Evolutionary conservation across 257 asterid species (phyloP), one percentile per base, ranked within the genome.

Genomic region (Vinca minor): DNA sequence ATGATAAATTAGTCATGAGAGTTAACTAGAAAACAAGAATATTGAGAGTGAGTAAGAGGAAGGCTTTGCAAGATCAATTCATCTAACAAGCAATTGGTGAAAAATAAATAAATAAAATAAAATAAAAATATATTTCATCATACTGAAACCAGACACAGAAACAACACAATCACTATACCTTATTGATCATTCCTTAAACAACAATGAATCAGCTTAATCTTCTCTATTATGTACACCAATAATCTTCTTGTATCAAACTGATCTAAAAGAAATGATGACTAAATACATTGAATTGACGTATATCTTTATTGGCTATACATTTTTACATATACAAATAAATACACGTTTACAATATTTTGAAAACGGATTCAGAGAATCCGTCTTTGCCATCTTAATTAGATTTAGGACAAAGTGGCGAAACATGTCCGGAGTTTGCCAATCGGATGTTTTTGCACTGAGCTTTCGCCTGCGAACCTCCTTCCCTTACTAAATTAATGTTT

Each of bases 371-470:
- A 34, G 4, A 34, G n/a, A 34, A 34, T 34, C 38, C 3, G n/a
- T n/a, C n/a, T n/a, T n/a, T n/a, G n/a, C n/a, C n/a, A n/a, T 21
- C 13, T 13, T 52, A 42, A 50, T 15, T 26, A 28, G 34, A 46
- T 46, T 17, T 31, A n/a, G 87, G 58, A 72, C 94, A 91, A 54
- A 41, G 69, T 8, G 98, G 98, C 5, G 83, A 72, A 73, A 88
- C 83, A 2, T 50, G 5, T 54, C 76, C 85, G 4, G 72, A n/a
- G 5, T 58, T 55, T 26, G 41, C 70, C 46, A 80, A 66, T 23
- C 79, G 49, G 49, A 83, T 79, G 49, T 91, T 80, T 7, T 75
- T 73, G 78, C 98, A 91, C 0, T 34, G 45, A 46, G 96, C 94
- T 69, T 74, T 69, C 17, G 80, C 62, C 8, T 66, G 35, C 63